Evolutionary conservation across 352 stramenopile species (phyloP).

Genomic region (Phytopythium kandeliae): DNA sequence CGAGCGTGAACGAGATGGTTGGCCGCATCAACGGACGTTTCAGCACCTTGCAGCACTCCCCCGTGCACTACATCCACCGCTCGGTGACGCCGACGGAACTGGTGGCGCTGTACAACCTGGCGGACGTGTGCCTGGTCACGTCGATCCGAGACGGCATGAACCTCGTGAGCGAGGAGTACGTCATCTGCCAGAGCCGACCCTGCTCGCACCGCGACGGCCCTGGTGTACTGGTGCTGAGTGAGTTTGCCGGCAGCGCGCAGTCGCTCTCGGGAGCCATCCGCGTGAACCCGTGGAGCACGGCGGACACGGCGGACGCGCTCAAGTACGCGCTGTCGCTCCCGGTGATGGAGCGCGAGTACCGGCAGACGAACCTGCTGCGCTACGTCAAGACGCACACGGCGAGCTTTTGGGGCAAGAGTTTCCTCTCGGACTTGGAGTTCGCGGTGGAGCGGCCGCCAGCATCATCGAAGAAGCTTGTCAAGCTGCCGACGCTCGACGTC

Average conservation of each 20-base stretch:
- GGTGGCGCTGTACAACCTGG: constrained; percentile 87
- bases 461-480: constrained; percentile 39
- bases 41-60: constrained; percentile 79
- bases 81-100: constrained; percentile 74
- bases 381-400: constrained; percentile 87
- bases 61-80: constrained; percentile 88
- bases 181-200: constrained; percentile 75
- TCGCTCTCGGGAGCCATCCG: constrained; percentile 85
- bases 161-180: constrained; percentile 87
- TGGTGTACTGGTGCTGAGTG: constrained; percentile 81
- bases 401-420: constrained; percentile 80
- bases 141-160: constrained; percentile 90
- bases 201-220: constrained; percentile 56
- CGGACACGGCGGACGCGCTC: constrained; percentile 65
- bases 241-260: constrained; percentile 87
- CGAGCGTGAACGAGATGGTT: constrained; percentile 86
- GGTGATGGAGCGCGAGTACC: constrained; percentile 80
- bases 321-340: constrained; percentile 69
- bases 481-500: constrained; percentile 29
- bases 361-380: constrained; percentile 78
- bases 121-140: constrained; percentile 86
- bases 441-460: constrained; percentile 26
- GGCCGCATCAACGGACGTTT: constrained; percentile 86
- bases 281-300: constrained; percentile 88
- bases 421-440: constrained; percentile 69